Evolutionary conservation across 192 early-diverging fungal species (phyloP).

Genomic region (Podochytrium sp.): DNA sequence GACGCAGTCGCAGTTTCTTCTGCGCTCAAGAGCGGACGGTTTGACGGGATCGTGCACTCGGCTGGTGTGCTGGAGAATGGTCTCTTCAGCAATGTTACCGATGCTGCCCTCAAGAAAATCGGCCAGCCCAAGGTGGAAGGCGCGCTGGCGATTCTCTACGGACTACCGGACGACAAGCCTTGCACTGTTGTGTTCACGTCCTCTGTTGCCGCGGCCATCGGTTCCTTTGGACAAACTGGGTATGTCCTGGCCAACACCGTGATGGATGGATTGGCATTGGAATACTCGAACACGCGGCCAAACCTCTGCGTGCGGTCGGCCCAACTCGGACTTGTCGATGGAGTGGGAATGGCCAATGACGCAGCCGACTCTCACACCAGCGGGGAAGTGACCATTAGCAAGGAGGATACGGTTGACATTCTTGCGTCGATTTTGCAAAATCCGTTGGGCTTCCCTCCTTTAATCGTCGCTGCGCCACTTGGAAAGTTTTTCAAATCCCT

Average conservation of each 20-base stretch:
- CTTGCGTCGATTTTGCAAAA: background rate
- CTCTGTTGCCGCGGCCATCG: slow-evolving; percentile 5
- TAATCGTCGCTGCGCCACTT: background rate
- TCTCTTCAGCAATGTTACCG: background rate
- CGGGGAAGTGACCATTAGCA: background rate
- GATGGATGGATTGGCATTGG: background rate
- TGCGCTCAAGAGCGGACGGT: background rate
- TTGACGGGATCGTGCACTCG: slow-evolving; percentile 2
- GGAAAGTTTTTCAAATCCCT: background rate
- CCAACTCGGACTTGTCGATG: slow-evolving; percentile 8
- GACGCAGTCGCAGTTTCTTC: background rate
- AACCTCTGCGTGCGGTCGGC: background rate
- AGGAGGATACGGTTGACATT: background rate
- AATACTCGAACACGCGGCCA: slow-evolving; percentile 11
- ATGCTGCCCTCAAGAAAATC: background rate
- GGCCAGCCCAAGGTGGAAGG: slow-evolving; percentile 7
- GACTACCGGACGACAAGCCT: background rate
- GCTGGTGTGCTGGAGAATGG: slow-evolving; percentile 12
- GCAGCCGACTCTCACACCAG: background rate
- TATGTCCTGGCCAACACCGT: slow-evolving; percentile 18
- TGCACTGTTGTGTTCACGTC: slow-evolving; percentile 5
- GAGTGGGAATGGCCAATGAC: slow-evolving; percentile 3
- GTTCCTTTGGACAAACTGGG: slow-evolving; percentile 5
- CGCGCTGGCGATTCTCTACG: background rate
- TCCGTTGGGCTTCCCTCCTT: background rate